phyloP scores from a whole-genome alignment of 176 grass and related monocot species.

The Oryza glaberrima region DNA sequence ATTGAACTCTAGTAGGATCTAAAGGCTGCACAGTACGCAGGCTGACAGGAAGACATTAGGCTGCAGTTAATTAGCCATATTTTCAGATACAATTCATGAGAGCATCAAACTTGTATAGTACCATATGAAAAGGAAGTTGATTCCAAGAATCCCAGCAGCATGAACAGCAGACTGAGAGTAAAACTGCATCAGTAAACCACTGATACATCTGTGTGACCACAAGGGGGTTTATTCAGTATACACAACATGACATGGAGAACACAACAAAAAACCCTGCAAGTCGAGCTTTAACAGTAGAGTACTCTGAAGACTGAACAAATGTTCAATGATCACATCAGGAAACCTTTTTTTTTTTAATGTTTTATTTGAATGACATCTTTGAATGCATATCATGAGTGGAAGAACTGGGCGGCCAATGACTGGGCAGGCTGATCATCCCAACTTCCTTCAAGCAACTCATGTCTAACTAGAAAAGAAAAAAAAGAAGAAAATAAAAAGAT shows the following conservation, averaged over 20 bases:
- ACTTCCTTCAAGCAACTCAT: conserved; percentile 44
- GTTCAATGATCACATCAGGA: conserved; percentile 32
- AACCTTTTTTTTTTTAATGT: conserved; percentile 39
- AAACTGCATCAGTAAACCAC: background rate
- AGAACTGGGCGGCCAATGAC: conserved; percentile 42
- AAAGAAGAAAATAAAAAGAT: background rate
- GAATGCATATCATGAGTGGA: conserved; percentile 49
- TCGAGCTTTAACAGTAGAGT: conserved; percentile 10
- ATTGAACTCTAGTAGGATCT: conserved; percentile 12
- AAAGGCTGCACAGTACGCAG: conserved; percentile 1
- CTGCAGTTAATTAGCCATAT: background rate
- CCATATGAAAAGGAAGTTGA: conserved; percentile 8
- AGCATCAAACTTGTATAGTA: background rate
- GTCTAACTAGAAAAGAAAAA: conserved; percentile 44
- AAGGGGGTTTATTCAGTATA: background rate
- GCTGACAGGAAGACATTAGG: background rate
- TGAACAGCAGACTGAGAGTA: conserved; percentile 1
- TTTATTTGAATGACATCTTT: conserved; percentile 59
- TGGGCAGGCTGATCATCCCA: conserved; percentile 39
- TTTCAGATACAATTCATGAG: background rate
- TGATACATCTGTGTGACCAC: conserved; percentile 28
- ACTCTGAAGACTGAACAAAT: conserved; percentile 41
- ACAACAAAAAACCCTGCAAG: conserved; percentile 25
- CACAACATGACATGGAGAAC: conserved; percentile 10
- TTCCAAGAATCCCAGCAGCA: background rate